Evolutionary conservation across 257 asterid species (phyloP), one percentile per base, ranked within the genome.

Genomic region (Coffea canephora): DNA sequence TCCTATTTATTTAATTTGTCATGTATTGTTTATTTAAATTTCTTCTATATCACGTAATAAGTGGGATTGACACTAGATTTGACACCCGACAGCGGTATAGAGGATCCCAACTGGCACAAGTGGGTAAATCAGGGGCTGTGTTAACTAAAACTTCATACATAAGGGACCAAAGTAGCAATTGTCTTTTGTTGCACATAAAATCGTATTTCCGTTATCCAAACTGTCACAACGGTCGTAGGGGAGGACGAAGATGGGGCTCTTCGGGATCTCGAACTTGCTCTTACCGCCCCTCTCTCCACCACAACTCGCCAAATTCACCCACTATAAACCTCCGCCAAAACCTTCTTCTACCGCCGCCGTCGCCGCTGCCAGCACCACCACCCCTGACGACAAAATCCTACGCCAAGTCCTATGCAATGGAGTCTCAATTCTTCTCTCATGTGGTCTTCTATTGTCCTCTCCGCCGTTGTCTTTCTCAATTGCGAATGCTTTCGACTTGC

Each of bases 351-450:
- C 45, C 65, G 9, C 21, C 21, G 15, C 27, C 45, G 1, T 3
- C 31, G 8, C 57, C 66, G 0, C 41, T 27, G 4, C 49, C 73
- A 21, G 27, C 41, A 1, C 68, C 52, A 16, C 41, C 36, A 18
- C 74, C 67, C 25, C 18, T 46, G 36, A 6, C 3, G 48, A 54
- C 78, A 55, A 64, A 46, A 48, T 25, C 23, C 45, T 75, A 19
- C 27, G 54, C 25, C 80, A 79, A 69, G 74, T 55, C 65, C 59
- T 83, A 41, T 18, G 80, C 18, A 75, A 88, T 64, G 85, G 92
- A 43, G 78, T 92, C 59, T 89, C 97, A 46, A 46, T 87, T 18
- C 85, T 92, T 46, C 90, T 93, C 54, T 91, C 97, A 1, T 50
- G 92, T 39, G 95, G 95, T 55, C 78, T 95, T 79, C 77, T 91